Conservation (phyloP, 2,329 filamentous ascomycete species). For the Talaromyces sp. region DNA sequence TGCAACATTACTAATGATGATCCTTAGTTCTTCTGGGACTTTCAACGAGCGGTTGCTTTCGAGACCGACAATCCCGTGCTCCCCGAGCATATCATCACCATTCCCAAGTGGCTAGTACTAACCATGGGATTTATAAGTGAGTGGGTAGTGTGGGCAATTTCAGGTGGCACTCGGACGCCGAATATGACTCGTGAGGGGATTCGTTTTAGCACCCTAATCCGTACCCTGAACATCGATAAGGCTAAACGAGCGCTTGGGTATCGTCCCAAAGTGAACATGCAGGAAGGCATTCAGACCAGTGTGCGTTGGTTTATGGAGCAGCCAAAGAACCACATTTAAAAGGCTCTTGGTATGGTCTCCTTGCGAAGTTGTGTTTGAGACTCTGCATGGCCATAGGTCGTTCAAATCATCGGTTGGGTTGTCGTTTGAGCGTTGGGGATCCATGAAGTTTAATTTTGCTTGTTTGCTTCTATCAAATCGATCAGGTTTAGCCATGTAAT, state of each 20-base stretch:
- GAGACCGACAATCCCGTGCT: slow-evolving; percentile 44
- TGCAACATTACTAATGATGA: slow-evolving; percentile 90
- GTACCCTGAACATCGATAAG: slow-evolving; percentile 49
- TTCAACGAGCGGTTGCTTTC: slow-evolving; percentile 72
- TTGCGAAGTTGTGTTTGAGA: too few relatives aligned
- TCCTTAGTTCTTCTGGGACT: slow-evolving; percentile 89
- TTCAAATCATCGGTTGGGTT: too few relatives aligned
- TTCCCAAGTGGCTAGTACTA: slow-evolving; percentile 40
- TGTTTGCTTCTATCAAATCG: too few relatives aligned
- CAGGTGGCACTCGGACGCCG: slow-evolving; percentile 44
- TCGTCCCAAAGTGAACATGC: slow-evolving; percentile 42
- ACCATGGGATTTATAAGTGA: slow-evolving; percentile 29
- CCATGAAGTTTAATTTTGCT: too few relatives aligned
- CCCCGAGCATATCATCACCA: slow-evolving; percentile 40
- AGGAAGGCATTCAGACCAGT: slow-evolving; percentile 47
- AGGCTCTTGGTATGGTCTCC: neutral
- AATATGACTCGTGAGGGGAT: slow-evolving; percentile 46
- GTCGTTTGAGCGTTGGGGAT: too few relatives aligned
- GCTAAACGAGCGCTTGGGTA: slow-evolving; percentile 49
- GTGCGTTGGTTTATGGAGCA: slow-evolving; percentile 36
- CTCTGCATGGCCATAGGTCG: too few relatives aligned
- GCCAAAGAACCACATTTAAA: neutral
- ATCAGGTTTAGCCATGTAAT: too few relatives aligned
- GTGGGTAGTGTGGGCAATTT: slow-evolving; percentile 34
- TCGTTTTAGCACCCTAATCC: slow-evolving; percentile 49